Conservation (phyloP, 1,139 yeast genomes). For the Pneumocystis canis region DNA sequence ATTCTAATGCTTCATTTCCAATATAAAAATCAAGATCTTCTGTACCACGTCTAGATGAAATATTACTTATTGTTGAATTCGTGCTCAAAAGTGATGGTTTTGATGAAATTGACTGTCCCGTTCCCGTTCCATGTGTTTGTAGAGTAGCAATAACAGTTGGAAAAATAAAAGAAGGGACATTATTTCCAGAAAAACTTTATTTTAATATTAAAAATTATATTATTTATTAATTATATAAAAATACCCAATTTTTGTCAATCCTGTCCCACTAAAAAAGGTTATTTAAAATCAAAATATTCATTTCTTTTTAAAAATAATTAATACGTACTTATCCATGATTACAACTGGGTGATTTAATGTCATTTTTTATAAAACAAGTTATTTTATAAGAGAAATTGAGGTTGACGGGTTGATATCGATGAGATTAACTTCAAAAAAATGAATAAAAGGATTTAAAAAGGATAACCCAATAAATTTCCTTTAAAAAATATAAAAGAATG, state of each 20-base stretch:
- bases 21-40: conserved; percentile 90
- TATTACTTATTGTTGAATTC: conserved; percentile 24
- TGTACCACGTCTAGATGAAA: conserved; percentile 69
- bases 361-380: background rate
- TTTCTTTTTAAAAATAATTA: background rate
- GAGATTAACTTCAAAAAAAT: background rate
- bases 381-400: background rate
- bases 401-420: background rate
- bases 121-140: conserved; percentile 26
- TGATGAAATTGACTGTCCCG: conserved; percentile 16
- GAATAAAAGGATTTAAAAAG: no score
- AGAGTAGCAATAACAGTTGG: conserved; percentile 95
- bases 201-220: background rate
- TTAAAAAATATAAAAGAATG: background rate
- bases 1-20: conserved; percentile 86
- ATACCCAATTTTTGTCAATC: conserved; percentile 77
- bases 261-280: conserved; percentile 61
- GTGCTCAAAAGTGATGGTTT: conserved; percentile 22
- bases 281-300: background rate
- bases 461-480: no score
- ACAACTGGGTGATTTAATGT: conserved; percentile 48
- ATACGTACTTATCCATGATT: conserved; percentile 49
- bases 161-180: conserved; percentile 89
- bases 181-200: conserved; percentile 78
- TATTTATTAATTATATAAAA: background rate